These are phyloP conservation scores for Juncus effusus DNA, from an alignment of 176 grass and related monocot genomes.

Conservation along the genomic window DNA sequence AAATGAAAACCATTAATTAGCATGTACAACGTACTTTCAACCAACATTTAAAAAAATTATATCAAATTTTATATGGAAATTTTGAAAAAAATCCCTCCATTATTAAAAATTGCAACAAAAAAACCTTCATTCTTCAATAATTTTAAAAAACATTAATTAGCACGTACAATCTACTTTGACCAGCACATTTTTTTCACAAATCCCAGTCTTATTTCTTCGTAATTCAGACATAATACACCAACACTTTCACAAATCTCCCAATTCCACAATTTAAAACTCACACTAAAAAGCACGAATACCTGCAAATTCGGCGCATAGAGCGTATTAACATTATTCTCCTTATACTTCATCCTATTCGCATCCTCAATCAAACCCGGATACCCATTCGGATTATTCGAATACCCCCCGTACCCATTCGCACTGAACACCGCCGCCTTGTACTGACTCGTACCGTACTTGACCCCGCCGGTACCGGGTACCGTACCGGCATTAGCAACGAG, in stretches of 20 bases:
- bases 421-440: slow-evolving; percentile 25
- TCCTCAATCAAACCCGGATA: slow-evolving; percentile 24
- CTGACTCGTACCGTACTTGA: slow-evolving; percentile 30
- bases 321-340: slow-evolving; percentile 29
- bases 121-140: too few species aligned
- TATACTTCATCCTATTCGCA: slow-evolving; percentile 26
- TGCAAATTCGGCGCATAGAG: slow-evolving; percentile 30
- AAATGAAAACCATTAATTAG: background rate
- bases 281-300: slow-evolving; percentile 6
- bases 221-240: background rate
- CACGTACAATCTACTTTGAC: background rate
- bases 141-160: background rate
- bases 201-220: background rate
- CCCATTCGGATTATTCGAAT: slow-evolving; percentile 28
- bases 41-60: too few species aligned
- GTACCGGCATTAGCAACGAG: slow-evolving; percentile 20
- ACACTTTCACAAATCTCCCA: background rate
- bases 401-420: slow-evolving; percentile 27
- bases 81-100: too few species aligned
- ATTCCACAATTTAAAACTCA: background rate
- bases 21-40: too few species aligned
- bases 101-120: too few species aligned
- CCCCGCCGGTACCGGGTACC: slow-evolving; percentile 21
- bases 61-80: too few species aligned
- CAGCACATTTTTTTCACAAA: background rate